Evolutionary conservation across 2,329 filamentous ascomycete genomes (phyloP), one percentile per base, ranked within the genome.

Genomic region (Basipetospora chlamydospora): DNA sequence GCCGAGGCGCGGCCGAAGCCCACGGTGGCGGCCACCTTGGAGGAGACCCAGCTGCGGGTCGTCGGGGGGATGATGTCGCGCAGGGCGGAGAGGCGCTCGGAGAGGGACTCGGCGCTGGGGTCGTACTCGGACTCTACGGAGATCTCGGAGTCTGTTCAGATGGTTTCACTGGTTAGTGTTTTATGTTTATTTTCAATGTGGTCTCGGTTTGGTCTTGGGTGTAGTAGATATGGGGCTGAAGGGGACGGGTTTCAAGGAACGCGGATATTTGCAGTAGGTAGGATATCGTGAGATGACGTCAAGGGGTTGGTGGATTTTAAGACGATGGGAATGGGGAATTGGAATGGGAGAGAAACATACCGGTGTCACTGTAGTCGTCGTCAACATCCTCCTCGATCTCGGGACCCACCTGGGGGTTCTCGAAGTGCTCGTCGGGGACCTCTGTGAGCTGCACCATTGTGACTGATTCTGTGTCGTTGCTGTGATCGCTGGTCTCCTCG

Each of bases 381-480:
- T 87, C 29, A n/a, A n/a, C 85, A 55, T 87, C 85, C 39, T 88
- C 82, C 48, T 90, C 80, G 47, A 86, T 78, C n/a, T n/a, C n/a
- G 41, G 77, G 73, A 40, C 73, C 67, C 43, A 76, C 63, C 52
- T 80, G 77, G 47, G 69, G 64, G 58, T 73, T 66, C 63, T 80
- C 70, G 68, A 95, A 93, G 63, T 92, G 83, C 71, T 95, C 87
- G 58, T 96, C 88, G 57, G 92, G 80, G 54, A 96, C 88, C 69
- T 96, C 88, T 56, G 85, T 83, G 56, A 96, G 83, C 63, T 88
- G 85, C 60, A 96, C 88, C 88, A 96, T 95, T 51, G 60, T 77
- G 62, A 40, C 45, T 41, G 44, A 39, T 51, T 46, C 13, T 26
- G 8, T 28, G 13, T 15, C 26, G 11, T 15, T 35, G n/a, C n/a